phyloP scores from a whole-genome alignment of 1,284 basidiomycete genomes.

The Laetiporus sulphureus region DNA sequence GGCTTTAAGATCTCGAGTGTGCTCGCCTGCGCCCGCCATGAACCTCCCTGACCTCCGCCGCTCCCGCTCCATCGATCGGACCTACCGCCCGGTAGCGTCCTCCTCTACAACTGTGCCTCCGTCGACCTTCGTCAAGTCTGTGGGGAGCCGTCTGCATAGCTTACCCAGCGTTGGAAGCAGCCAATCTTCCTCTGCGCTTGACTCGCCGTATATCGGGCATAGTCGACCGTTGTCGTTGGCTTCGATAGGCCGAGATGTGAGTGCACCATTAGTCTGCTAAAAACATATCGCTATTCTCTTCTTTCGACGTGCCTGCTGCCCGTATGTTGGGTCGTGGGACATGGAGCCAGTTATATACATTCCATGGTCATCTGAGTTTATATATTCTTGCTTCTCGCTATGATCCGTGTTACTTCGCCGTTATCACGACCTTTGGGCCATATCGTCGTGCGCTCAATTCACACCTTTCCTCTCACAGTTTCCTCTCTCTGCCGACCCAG shows the following conservation, averaged over 20 bases:
- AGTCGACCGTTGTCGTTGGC: constrained; percentile 24
- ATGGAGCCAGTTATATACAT: too few species aligned
- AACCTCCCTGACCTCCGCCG: constrained; percentile 8
- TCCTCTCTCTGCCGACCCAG: constrained; percentile 23
- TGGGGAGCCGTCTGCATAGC: constrained; percentile 11
- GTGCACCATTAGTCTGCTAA: constrained; percentile 3
- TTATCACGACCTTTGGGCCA: too few species aligned
- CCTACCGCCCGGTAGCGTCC: constrained; percentile 7
- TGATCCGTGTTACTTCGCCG: too few species aligned
- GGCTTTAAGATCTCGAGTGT: too few species aligned
- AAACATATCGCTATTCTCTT: neutral
- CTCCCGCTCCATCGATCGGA: constrained; percentile 3
- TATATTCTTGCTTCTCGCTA: too few species aligned
- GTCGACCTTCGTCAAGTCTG: neutral
- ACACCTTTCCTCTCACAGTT: constrained; percentile 2
- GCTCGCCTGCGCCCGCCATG: constrained; percentile 4
- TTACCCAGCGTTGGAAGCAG: constrained; percentile 15
- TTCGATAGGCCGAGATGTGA: constrained; percentile 22
- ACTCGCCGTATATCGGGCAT: constrained; percentile 23
- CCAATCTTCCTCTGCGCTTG: constrained; percentile 19
- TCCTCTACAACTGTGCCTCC: neutral
- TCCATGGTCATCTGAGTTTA: too few species aligned
- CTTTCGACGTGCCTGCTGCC: too few species aligned
- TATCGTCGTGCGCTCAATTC: constrained; percentile 16
- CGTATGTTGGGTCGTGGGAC: too few species aligned